phyloP scores from a whole-genome alignment of 1,284 basidiomycete genomes.

The Lentinula novae-zelandiae region DNA sequence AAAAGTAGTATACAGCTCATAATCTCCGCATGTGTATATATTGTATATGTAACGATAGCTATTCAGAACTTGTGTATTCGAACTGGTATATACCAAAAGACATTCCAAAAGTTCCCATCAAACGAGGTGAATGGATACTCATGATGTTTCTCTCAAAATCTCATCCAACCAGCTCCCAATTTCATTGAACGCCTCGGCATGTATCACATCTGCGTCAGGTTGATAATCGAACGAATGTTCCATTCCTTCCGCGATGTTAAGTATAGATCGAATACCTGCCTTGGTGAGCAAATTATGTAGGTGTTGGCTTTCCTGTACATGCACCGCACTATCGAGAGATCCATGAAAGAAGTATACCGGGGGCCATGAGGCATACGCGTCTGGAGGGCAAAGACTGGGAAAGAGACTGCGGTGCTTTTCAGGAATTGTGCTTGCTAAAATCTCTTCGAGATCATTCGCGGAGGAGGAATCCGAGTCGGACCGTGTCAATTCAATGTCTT shows the following conservation, averaged over 20 bases:
- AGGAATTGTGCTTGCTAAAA: neutral
- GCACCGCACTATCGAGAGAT: constrained; percentile 49
- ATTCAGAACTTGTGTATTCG: no score
- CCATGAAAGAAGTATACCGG: constrained; percentile 55
- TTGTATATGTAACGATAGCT: neutral
- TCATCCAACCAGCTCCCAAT: constrained; percentile 30
- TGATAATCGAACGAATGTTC: constrained; percentile 60
- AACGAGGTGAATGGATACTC: neutral
- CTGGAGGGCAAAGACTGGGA: constrained; percentile 7
- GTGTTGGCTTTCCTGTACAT: constrained; percentile 40
- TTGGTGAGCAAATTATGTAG: constrained; percentile 34
- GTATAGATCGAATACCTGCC: constrained; percentile 33
- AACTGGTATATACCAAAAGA: no score
- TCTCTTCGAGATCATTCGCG: neutral
- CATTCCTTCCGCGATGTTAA: constrained; percentile 41
- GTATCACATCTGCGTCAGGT: constrained; percentile 33
- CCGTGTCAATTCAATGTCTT: neutral
- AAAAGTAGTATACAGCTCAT: neutral
- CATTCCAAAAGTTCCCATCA: no score
- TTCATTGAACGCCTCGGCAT: constrained; percentile 30
- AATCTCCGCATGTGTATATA: neutral
- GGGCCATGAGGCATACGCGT: constrained; percentile 36
- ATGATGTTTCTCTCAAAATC: neutral
- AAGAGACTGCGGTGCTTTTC: constrained; percentile 7
- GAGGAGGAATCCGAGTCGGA: neutral